These are phyloP conservation scores for Balakata baccata DNA, from an alignment of 345 rosid species.

Conservation along the genomic window DNA sequence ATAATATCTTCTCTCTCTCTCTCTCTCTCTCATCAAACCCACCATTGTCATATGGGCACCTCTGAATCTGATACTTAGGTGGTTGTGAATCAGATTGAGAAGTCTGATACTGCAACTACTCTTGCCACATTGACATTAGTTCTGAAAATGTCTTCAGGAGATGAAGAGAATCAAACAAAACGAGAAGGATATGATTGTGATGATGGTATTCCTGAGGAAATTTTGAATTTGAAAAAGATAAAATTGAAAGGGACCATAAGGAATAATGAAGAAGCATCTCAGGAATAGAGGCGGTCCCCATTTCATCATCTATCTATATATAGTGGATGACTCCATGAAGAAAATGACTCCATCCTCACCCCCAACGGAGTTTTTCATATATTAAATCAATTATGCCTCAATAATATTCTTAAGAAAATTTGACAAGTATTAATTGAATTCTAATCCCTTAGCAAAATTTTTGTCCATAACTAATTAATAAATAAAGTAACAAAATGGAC, in stretches of 20 bases:
- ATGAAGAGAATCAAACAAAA: background rate
- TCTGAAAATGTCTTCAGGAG: too few species aligned
- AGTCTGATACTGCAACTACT: background rate
- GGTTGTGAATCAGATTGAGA: too few species aligned
- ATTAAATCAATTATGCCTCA: too few species aligned
- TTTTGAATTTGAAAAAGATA: background rate
- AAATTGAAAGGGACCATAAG: too few species aligned
- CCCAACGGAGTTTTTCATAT: too few species aligned
- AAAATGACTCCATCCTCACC: background rate
- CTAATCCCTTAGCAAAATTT: too few species aligned
- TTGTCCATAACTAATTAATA: too few species aligned
- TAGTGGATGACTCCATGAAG: background rate
- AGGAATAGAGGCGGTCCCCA: background rate
- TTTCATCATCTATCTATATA: background rate
- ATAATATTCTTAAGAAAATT: too few species aligned
- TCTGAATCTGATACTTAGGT: too few species aligned
- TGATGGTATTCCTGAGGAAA: background rate
- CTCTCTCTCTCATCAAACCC: background rate
- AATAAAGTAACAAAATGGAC: too few species aligned
- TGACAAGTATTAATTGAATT: too few species aligned
- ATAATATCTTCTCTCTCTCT: background rate
- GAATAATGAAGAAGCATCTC: background rate
- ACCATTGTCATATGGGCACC: background rate
- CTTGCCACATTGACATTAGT: background rate
- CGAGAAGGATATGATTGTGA: background rate